phyloP scores from a whole-genome alignment of 306 rosid genomes.

The Vigna radiata region DNA sequence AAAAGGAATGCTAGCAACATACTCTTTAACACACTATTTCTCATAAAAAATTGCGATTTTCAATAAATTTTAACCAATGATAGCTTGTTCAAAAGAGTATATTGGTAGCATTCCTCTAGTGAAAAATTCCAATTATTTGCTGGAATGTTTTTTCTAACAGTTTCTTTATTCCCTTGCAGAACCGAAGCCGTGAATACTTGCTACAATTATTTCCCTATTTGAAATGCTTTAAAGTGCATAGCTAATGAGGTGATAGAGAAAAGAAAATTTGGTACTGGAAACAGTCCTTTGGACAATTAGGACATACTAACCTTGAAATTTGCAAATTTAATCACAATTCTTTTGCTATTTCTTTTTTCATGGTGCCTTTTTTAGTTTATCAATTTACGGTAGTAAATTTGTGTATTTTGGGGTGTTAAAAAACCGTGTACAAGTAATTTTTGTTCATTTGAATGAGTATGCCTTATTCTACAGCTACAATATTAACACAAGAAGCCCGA shows the following conservation, averaged over 20 bases:
- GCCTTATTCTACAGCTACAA: not conserved
- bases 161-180: constrained; percentile 53
- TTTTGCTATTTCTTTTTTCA: not conserved
- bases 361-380: not conserved
- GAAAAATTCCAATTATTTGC: constrained; percentile 7
- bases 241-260: constrained; percentile 46
- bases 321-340: not conserved
- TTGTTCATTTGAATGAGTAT: too few species aligned
- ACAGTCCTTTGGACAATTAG: too few species aligned
- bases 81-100: too few species aligned
- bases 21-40: not conserved
- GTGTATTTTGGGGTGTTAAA: not conserved
- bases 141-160: constrained; percentile 29
- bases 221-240: constrained; percentile 88
- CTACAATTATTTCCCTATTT: constrained; percentile 73
- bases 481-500: not conserved
- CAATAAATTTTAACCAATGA: too few species aligned
- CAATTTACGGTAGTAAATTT: constrained; percentile 4
- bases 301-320: not conserved
- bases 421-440: not conserved
- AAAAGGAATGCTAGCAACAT: not conserved
- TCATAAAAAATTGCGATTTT: too few species aligned
- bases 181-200: constrained; percentile 73
- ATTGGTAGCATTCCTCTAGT: too few species aligned
- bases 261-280: constrained; percentile 37